A percentile compares a stretch with the other conserved stretches of the same genome.
phyloP scores from a whole-genome alignment of 306 rosid species.

The peach (Prunus persica) region DNA sequence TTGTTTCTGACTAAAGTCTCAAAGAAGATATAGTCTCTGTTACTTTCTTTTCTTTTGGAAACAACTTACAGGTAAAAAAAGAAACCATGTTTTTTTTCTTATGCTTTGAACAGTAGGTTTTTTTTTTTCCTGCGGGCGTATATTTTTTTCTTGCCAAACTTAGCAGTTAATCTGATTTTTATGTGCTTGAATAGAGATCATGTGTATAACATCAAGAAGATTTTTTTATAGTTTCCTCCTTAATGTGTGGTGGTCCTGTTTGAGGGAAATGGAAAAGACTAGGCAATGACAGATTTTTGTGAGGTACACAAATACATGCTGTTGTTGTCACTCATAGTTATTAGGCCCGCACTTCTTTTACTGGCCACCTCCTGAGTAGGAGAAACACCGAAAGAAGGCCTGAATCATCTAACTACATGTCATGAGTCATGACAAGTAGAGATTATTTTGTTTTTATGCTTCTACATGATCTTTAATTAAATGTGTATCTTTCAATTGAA shows the following conservation, averaged over 20 bases:
- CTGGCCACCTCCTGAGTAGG: neutral
- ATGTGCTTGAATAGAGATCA: neutral
- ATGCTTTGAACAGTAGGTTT: neutral
- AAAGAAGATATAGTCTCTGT: neutral
- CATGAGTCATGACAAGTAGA: neutral
- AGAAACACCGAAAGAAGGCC: neutral
- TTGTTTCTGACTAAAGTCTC: neutral
- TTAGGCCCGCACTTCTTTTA: neutral
- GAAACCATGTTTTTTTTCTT: neutral
- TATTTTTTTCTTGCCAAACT: neutral
- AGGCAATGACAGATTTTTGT: neutral
- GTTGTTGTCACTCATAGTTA: neutral
- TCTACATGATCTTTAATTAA: constrained; percentile 2
- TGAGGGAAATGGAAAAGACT: neutral
- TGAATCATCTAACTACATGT: neutral
- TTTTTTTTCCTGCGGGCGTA: neutral
- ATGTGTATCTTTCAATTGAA: constrained; percentile 16
- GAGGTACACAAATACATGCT: neutral
- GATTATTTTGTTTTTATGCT: constrained; percentile 4
- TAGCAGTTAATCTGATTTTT: neutral
- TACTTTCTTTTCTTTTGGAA: constrained; percentile 4
- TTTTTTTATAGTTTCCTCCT: neutral
- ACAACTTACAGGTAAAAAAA: neutral
- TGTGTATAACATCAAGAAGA: neutral
- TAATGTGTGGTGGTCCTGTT: neutral